These are phyloP conservation scores for Cyberlindnera misumaiensis DNA, from an alignment of 805 yeast genomes.

Conservation along the genomic window DNA sequence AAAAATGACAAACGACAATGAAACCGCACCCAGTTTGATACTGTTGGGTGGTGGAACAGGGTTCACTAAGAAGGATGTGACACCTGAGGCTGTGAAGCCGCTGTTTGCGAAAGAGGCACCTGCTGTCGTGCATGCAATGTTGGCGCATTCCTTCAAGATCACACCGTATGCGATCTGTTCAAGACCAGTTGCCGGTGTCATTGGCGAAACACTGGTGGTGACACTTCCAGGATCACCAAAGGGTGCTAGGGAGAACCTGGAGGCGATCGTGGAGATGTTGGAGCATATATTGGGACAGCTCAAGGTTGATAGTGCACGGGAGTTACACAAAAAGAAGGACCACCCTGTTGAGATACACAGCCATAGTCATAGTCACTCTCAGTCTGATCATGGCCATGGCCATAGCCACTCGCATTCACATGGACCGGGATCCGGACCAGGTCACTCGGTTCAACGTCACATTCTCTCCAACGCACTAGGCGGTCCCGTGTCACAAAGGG, in stretches of 20 bases:
- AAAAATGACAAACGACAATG: background rate
- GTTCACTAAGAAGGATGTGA: conserved; percentile 35
- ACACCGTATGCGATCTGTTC: conserved; percentile 45
- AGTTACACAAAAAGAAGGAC: conserved; percentile 26
- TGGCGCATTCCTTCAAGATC: conserved; percentile 32
- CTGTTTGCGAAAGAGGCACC: conserved; percentile 39
- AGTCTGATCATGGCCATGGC: background rate
- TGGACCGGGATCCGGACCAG: conserved; percentile 9
- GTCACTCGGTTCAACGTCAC: conserved; percentile 31
- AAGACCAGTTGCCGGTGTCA: conserved; percentile 44
- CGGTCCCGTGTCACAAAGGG: conserved; percentile 34
- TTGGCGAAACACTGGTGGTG: conserved; percentile 30
- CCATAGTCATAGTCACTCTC: conserved; percentile 11
- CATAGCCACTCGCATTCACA: conserved; percentile 1
- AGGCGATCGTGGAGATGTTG: conserved; percentile 30
- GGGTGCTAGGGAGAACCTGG: conserved; percentile 39
- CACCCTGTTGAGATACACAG: background rate
- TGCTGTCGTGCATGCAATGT: conserved; percentile 43
- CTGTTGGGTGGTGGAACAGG: conserved; percentile 53
- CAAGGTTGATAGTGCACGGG: conserved; percentile 30
- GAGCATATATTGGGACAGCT: conserved; percentile 39
- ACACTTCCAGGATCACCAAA: conserved; percentile 50
- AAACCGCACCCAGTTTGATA: conserved; percentile 19
- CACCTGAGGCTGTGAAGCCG: conserved; percentile 45
- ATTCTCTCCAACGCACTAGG: conserved; percentile 28